Conservation (phyloP, 257 asterid genomes). For the Salvia hispanica region DNA sequence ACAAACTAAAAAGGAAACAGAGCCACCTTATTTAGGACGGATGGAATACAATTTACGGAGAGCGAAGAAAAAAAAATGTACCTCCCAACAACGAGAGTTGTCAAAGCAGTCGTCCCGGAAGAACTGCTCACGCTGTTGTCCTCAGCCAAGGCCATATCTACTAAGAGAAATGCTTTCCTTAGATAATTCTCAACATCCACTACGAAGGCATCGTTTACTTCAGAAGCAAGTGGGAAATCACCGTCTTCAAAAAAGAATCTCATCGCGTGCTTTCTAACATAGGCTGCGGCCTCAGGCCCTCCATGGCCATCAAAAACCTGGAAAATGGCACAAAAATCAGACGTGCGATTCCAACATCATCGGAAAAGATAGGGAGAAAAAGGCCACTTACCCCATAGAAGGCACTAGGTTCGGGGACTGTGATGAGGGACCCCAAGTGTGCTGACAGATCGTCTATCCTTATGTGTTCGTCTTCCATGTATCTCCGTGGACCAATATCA, state of each 20-base stretch:
- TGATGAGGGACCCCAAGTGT: conserved; percentile 59
- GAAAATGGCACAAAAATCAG: conserved; percentile 5
- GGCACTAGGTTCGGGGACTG: conserved; percentile 66
- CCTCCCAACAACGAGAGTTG: conserved; percentile 71
- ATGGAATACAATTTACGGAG: not conserved
- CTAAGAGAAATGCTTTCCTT: conserved; percentile 58
- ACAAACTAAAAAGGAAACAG: no score
- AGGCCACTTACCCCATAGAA: conserved; percentile 65
- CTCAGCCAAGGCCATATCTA: conserved; percentile 69
- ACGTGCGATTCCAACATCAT: not conserved
- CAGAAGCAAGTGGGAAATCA: conserved; percentile 50
- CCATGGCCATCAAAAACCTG: conserved; percentile 91
- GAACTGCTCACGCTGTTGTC: conserved; percentile 58
- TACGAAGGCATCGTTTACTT: conserved; percentile 46
- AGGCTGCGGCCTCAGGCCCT: conserved; percentile 88
- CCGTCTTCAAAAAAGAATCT: conserved; percentile 62
- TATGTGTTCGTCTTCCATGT: conserved; percentile 88
- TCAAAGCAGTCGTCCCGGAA: conserved; percentile 74
- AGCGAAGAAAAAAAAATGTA: conserved; percentile 18
- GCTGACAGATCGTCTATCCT: conserved; percentile 68
- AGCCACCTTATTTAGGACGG: no score
- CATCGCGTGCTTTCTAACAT: conserved; percentile 54
- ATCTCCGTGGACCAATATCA: conserved; percentile 73
- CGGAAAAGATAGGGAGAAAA: not conserved
- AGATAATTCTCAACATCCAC: conserved; percentile 50